Percentiles rank a stretch among this genome's conserved stretches.
Evolutionary conservation across 2,329 filamentous ascomycete species (phyloP).

Genomic region (Colletotrichum kahawae): DNA sequence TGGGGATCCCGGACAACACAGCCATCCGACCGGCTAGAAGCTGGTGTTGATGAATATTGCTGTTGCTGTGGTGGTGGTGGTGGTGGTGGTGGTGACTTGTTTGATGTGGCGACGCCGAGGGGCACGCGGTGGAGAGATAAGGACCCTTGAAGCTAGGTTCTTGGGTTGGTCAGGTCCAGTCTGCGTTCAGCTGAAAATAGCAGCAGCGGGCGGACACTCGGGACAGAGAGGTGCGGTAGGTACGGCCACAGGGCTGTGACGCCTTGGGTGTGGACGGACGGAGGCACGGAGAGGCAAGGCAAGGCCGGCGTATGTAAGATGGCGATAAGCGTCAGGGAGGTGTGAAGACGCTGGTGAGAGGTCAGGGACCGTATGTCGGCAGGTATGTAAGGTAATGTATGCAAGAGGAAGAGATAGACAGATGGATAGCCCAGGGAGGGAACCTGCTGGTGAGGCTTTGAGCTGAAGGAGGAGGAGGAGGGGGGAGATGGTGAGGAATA

Average conservation of each 20-base stretch:
- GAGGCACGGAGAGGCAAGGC: neutral
- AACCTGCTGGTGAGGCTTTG: neutral
- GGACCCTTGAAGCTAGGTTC: conserved; percentile 13
- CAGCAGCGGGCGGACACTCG: neutral
- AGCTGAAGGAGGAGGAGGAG: neutral
- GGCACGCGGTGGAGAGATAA: conserved; percentile 17
- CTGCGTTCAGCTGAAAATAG: conserved; percentile 20
- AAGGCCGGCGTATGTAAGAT: neutral
- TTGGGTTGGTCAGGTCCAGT: neutral
- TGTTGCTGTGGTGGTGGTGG: neutral
- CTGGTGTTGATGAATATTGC: neutral
- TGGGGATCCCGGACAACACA: conserved; percentile 22
- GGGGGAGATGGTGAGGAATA: neutral
- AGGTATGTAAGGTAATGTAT: neutral
- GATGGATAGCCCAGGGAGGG: neutral
- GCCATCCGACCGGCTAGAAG: conserved; percentile 21
- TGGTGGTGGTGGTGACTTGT: neutral
- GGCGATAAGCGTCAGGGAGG: neutral
- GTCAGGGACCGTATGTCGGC: neutral
- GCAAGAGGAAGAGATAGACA: neutral
- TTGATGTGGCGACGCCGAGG: conserved; percentile 19
- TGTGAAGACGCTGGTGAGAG: neutral
- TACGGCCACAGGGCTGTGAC: conserved; percentile 15
- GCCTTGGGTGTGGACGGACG: neutral
- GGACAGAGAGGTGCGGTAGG: neutral